Evolutionary conservation across 805 yeast species (phyloP), one percentile per base, ranked within the genome.

Genomic region (Debaryomyces maramus): DNA sequence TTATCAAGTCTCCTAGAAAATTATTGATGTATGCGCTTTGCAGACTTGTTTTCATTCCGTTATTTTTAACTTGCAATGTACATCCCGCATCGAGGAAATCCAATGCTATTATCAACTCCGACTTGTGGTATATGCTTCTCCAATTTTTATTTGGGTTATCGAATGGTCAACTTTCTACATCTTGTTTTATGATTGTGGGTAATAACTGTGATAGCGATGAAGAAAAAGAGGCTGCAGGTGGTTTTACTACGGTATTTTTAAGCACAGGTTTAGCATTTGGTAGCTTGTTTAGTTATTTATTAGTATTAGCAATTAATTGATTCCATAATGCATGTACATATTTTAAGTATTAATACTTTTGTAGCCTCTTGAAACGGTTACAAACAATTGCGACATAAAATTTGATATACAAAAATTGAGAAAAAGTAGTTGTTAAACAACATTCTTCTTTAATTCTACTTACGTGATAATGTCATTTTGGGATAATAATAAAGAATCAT

Each of bases 161-260:
- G 4, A 89, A 87, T 55, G 99, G 99, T 2, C 96, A 89, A 51
- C 69, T 86, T 20, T 75, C 85, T 38, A 83, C 95, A 5, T 77
- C 88, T 19, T 77, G 88, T 41, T 88, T 91, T 63, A 86, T 88
- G 85, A 74, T 73, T 34, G 85, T 88, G 2, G 82, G 85, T 0
- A 67, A 72, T 13, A 74, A 71, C 41, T 67, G 80, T 38, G 83
- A 78, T 22, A 71, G 73, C 1, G 87, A 80, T 23, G 73, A 74
- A 15, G 91, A 88, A 53, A 81, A 80, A 57, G 88, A 87, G 43
- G 96, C 97, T 0, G 96, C 98, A 1, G 97, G 97, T 32, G 97
- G 97, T 3, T 86, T 90, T 57, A 83, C 96, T 32, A 81, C 88
- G 1, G 79, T 90, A 16, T 80, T 88, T 48, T 75, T 90, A 37